Percentiles rank a stretch among this genome's conserved stretches.
Conservation (phyloP, 805 yeast species). For the Hanseniaspora pseudoguilliermondii region DNA sequence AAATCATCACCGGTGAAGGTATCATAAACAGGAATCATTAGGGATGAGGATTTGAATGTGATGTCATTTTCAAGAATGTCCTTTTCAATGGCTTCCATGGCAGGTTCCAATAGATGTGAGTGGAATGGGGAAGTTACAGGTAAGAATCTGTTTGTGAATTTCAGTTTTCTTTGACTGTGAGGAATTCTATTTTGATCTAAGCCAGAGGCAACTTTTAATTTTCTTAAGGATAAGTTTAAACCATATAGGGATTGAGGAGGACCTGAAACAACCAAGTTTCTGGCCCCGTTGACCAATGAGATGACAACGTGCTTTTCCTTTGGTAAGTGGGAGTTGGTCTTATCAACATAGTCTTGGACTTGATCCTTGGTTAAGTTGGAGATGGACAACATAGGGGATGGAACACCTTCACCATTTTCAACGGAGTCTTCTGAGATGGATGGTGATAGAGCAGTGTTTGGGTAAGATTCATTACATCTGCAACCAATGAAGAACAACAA, state of each 20-base stretch:
- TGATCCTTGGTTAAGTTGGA: constrained; percentile 74
- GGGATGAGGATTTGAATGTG: constrained; percentile 39
- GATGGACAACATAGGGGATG: constrained; percentile 93
- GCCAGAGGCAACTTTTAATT: constrained; percentile 88
- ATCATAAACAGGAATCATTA: constrained; percentile 81
- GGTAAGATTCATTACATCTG: constrained; percentile 79
- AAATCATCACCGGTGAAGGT: constrained; percentile 76
- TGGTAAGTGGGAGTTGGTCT: constrained; percentile 89
- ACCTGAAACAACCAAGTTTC: constrained; percentile 90
- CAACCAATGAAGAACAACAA: constrained; percentile 87
- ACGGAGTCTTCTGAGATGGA: constrained; percentile 81
- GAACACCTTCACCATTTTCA: constrained; percentile 89
- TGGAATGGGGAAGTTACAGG: constrained; percentile 97
- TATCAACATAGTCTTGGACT: constrained; percentile 65
- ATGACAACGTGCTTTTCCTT: constrained; percentile 78
- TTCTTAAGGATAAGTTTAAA: constrained; percentile 79
- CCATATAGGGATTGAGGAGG: constrained; percentile 98
- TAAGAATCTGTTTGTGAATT: constrained; percentile 83
- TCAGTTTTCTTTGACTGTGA: constrained; percentile 81
- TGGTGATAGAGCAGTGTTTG: constrained; percentile 89
- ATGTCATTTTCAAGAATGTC: constrained; percentile 53
- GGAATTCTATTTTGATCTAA: constrained; percentile 93
- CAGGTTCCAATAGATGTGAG: constrained; percentile 66
- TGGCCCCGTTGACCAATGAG: constrained; percentile 87
- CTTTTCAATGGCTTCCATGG: constrained; percentile 49